These are phyloP conservation scores for Lentinula detonsa DNA, from an alignment of 768 basidiomycete species.

Conservation along the genomic window DNA sequence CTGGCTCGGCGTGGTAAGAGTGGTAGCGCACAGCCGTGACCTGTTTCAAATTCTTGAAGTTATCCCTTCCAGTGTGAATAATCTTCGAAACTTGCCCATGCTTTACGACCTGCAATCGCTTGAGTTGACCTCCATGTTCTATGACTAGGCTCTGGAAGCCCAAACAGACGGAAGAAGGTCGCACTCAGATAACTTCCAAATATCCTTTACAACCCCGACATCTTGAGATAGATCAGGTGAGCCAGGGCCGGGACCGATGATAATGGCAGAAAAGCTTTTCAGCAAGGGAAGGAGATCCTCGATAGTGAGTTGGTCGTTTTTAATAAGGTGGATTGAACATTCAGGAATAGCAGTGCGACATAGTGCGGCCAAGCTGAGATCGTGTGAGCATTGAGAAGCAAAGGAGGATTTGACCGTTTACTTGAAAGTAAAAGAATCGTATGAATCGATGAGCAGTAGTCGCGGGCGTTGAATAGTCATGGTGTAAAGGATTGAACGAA, in stretches of 20 bases:
- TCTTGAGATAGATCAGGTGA: conserved; percentile 60
- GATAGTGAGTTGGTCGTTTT: conserved; percentile 58
- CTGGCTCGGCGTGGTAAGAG: conserved; percentile 61
- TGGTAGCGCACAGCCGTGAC: conserved; percentile 74
- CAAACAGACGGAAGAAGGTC: conserved; percentile 70
- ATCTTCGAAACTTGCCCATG: conserved; percentile 72
- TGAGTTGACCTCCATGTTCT: conserved; percentile 57
- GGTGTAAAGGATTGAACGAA: not conserved
- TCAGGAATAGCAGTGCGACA: conserved; percentile 58
- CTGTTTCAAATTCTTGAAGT: conserved; percentile 53
- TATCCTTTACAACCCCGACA: conserved; percentile 60
- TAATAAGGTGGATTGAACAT: conserved; percentile 62
- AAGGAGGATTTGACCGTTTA: conserved; percentile 16
- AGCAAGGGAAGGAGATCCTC: conserved; percentile 48
- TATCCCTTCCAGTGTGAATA: conserved; percentile 47
- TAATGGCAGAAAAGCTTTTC: conserved; percentile 55
- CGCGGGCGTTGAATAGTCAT: conserved; percentile 38
- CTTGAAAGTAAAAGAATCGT: conserved; percentile 90
- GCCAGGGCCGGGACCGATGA: conserved; percentile 80
- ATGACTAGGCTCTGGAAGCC: conserved; percentile 73
- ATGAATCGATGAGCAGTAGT: conserved; percentile 74
- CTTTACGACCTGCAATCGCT: conserved; percentile 62
- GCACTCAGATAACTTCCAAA: conserved; percentile 60
- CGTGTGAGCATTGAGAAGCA: not conserved
- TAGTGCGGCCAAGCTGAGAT: conserved; percentile 61